Evolutionary conservation across 306 rosid species (phyloP), one percentile per base, ranked within the genome.

Genomic region (Acmispon strigosus): DNA sequence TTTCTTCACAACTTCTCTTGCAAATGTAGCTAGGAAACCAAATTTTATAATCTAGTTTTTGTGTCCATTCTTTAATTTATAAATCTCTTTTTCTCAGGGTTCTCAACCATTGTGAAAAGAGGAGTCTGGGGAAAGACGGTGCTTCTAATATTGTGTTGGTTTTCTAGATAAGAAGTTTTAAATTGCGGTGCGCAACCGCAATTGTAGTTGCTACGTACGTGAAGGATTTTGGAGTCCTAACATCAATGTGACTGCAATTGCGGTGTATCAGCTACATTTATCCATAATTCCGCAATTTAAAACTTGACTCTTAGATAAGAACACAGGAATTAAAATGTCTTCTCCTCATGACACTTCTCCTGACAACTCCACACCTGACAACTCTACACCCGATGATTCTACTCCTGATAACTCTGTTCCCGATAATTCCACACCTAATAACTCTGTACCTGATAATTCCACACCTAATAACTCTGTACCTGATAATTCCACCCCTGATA

Each of bases 281-380:
- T 4, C 0, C 3, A 4, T 27, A 27, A 27, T 27, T 27, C 5
- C 34, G 34, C 34, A 27, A 27, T 4, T 22, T 22, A 22, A 22
- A 22, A 22, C 0, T 32, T 32, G 1, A 60, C 58, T 53, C 74
- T 53, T 47, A 83, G 0, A 60, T 72, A 62, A 66, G 71, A 76
- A 44, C 80, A 76, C 80, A 74, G 78, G n/a, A 71, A 77, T 0
- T 43, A 80, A 10, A 62, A 88, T 89, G 95, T 15, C 89, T 66
- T 62, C 84, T 16, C 49, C 73, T 48, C 69, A 44, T n/a, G 53
- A 65, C 41, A 67, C 78, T 52, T 51, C 80, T 1, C 69, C 76
- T 1, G 51, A 61, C 19, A 3, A 70, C 8, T 1, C 56, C 2
- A 49, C 80, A 0, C 76, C 76, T 1, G 50, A 44, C 13, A 9